A percentile compares a stretch with the other conserved stretches of the same genome.
Evolutionary conservation across 2,329 filamentous ascomycete species (phyloP).

Genomic region (Cordyceps farinosa): DNA sequence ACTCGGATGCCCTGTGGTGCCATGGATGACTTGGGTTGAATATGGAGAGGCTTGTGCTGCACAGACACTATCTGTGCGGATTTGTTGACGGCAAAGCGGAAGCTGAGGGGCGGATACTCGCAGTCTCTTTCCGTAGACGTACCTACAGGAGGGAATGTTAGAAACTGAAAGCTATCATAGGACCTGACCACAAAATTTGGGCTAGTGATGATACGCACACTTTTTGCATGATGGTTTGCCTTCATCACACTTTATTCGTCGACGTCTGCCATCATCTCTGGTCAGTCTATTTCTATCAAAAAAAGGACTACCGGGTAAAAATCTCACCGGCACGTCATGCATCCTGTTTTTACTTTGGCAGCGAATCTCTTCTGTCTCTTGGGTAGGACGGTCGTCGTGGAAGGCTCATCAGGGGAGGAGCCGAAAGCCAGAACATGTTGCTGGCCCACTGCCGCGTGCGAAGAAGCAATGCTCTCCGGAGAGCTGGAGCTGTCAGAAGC

Average conservation of each 20-base stretch:
- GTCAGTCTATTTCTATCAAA: background rate
- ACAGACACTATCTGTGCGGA: background rate
- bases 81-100: background rate
- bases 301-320: background rate
- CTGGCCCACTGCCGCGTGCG: background rate
- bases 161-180: background rate
- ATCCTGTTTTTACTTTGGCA: conserved; percentile 10
- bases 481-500: background rate
- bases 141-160: background rate
- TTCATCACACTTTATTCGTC: conserved; percentile 14
- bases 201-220: background rate
- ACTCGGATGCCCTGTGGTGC: conserved; percentile 5
- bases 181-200: background rate
- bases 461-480: background rate
- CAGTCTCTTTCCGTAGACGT: background rate
- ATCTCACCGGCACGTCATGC: conserved; percentile 15
- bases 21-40: background rate
- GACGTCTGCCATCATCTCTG: background rate
- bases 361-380: conserved; percentile 6
- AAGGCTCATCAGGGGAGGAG: background rate
- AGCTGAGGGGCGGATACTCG: background rate
- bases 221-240: conserved; percentile 9
- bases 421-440: background rate
- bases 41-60: background rate
- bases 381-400: background rate